Evolutionary conservation across 1,284 basidiomycete species (phyloP), one percentile per base, ranked within the genome.

Genomic region (Cryptococcus sp.): DNA sequence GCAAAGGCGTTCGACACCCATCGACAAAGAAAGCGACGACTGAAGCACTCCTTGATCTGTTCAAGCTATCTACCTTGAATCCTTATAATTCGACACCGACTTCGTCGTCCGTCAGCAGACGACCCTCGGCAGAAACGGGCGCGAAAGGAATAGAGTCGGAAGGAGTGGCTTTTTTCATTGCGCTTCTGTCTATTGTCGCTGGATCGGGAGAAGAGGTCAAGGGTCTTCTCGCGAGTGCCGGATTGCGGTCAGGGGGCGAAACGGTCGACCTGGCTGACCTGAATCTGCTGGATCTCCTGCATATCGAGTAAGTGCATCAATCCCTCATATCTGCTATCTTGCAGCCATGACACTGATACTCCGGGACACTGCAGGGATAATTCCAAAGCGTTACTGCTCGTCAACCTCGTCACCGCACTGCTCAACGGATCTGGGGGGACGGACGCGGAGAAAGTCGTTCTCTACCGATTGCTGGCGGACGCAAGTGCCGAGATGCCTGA

Each of bases 1-100:
- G 91, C 83, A 92, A 93, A 71, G 91, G 91, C 22, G 78, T 92
- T 53, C 85, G 91, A 39, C 86, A 88, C 67, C 82, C 84, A 4
- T 80, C 81, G 3, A 82, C 91, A 55, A 83, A 80, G 54, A 83
- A 66, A 38, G 56, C 67, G 16, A 67, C 75, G 4, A 61, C 73
- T 45, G 67, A 71, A 48, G 62, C 60, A 1, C 40, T 72, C 45
- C 61, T 64, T 49, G 68, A 68, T 47, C 59, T 76, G 11, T 59
- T 73, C 15, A 78, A 89, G 83, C 62, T 86, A 79, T 54, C 80
- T 87, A 34, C 78, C 88, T 26, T 77, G 78, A 40, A 78, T 8
- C 72, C 77, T 46, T 72, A 67, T 5, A 73, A 80, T 15, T 74
- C 79, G 11, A 58, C 44, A n/a, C 47, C 50, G 37, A 34, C 29